A percentile compares a stretch with the other conserved stretches of the same genome.
These are phyloP conservation scores for Carex scoparia DNA, from an alignment of 176 grass and related monocot species.

Conservation along the genomic window DNA sequence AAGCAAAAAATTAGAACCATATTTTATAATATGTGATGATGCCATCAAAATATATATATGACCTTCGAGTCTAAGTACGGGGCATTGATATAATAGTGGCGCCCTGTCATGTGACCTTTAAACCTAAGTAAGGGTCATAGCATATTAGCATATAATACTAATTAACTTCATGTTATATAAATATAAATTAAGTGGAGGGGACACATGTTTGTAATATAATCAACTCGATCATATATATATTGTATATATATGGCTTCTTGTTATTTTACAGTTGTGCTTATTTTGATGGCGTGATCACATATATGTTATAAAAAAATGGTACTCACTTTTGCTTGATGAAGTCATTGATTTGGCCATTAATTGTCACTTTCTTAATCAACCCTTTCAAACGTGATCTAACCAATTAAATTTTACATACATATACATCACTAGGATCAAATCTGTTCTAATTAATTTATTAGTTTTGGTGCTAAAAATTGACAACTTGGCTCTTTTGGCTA, in stretches of 20 bases:
- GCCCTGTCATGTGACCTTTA: not conserved
- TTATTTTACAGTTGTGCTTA: not conserved
- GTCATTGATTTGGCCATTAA: not conserved
- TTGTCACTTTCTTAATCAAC: not conserved
- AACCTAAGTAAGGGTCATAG: not conserved
- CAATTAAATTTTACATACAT: not conserved
- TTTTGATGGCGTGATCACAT: not conserved
- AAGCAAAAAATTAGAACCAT: too few species aligned
- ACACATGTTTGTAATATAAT: not conserved
- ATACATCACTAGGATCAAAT: not conserved
- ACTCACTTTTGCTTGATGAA: not conserved
- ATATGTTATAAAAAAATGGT: not conserved
- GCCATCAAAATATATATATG: not conserved
- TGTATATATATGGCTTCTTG: not conserved
- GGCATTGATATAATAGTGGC: not conserved
- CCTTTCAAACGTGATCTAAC: not conserved
- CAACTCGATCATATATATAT: not conserved
- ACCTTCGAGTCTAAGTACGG: not conserved
- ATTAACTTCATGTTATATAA: not conserved
- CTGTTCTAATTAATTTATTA: not conserved
- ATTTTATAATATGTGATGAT: too few species aligned
- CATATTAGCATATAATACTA: constrained; percentile 3
- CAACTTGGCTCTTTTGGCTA: not conserved
- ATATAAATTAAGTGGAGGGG: not conserved
- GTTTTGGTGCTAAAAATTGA: not conserved